Base-by-base conservation (phyloP, 164 flowering plant species). In the Tinospora cordifolia region DNA sequence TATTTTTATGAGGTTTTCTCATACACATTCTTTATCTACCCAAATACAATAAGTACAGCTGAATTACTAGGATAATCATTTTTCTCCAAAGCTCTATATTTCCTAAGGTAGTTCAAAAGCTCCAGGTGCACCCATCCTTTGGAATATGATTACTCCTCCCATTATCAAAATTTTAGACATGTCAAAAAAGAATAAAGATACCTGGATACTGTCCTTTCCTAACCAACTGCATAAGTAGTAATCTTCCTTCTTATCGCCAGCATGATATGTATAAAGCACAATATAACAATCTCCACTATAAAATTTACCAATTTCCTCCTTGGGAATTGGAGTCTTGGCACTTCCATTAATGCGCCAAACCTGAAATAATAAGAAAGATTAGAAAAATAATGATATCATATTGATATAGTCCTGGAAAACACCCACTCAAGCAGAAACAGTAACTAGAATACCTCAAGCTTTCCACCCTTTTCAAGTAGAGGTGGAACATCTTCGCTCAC, bases 261-360 rank as follows among this genome's bases (percentile, higher is more conserved):
- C 81, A 72, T 92, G 98, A 75, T 93, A 93, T 47, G 99, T 87
- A 79, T 93, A 93, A 68, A 95, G 94, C 73, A 89, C 80, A 76
- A 95, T 87, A 73, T 91, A 95, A 84, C 99, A 92, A 78, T 95
- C 99, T 71, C 99, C 98, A 78, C 92, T 77, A 72, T 90, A 91
- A 77, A 95, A 95, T 86, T 90, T 93, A 58, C 99, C 99, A 71
- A 93, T 75, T 65, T 95, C 97, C 73, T 91, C 93, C 68, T 77
- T 84, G 9, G 96, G 78, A 77, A 95, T 81, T 39, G 91, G 91
- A 64, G 95, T 88, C 81, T 95, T 95, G 51, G 93, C 91, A 84
- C 84, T 87, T 54, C 92, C 99, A 83, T 90, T 80, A 65, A 95
- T 88, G 79, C 85, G 74, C 98, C 98, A 95, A 24, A 92, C 98